These are phyloP conservation scores for Pelargonium australe DNA, from an alignment of 441 rosid genomes.

Conservation along the genomic window DNA sequence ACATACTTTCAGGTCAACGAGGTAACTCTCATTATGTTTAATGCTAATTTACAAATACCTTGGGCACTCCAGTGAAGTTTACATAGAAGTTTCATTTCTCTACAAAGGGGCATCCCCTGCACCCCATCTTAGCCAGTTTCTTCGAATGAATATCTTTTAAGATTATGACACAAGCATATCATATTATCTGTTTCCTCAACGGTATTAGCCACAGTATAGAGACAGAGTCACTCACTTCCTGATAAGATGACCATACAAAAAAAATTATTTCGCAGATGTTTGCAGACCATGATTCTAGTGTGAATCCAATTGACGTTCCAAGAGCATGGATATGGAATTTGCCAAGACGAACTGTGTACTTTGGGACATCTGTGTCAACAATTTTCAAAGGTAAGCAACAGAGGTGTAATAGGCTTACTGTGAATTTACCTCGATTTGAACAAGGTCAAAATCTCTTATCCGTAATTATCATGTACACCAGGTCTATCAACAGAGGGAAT, in stretches of 20 bases:
- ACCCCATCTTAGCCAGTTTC: conserved; percentile 6
- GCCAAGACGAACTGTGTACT: conserved; percentile 75
- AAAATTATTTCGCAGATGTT: conserved; percentile 56
- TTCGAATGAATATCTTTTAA: conserved; percentile 2
- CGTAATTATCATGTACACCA: conserved; percentile 26
- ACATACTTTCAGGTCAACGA: conserved; percentile 96
- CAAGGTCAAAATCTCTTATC: conserved; percentile 14
- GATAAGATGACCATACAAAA: conserved; percentile 16
- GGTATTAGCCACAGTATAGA: conserved; percentile 1
- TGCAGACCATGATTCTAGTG: conserved; percentile 85
- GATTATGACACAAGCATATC: not conserved
- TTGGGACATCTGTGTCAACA: conserved; percentile 84
- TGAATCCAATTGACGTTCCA: conserved; percentile 73
- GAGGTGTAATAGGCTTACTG: not conserved
- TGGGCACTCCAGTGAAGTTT: not conserved
- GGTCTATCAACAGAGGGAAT: conserved; percentile 78
- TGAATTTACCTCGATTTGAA: conserved; percentile 12
- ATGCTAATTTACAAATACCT: not conserved
- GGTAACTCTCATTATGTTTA: conserved; percentile 34
- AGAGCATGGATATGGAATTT: conserved; percentile 79
- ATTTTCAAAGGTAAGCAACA: conserved; percentile 71
- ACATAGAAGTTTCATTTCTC: not conserved
- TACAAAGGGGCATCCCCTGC: not conserved
- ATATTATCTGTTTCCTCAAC: not conserved
- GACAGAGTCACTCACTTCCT: conserved; percentile 10